These are phyloP conservation scores for Petasospora rhodanensis DNA, from an alignment of 1,139 yeast genomes.

Conservation along the genomic window DNA sequence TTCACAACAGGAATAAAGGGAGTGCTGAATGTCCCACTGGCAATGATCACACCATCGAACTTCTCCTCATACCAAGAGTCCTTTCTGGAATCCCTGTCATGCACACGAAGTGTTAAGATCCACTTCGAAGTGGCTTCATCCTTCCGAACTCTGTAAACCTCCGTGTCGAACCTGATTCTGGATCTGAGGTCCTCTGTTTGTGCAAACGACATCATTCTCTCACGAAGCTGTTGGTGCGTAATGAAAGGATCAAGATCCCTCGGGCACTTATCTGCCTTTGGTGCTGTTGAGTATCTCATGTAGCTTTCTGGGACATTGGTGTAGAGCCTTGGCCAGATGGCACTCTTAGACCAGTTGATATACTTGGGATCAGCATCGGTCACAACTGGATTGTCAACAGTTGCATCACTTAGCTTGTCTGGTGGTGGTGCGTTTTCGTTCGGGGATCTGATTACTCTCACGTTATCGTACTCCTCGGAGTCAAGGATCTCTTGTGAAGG, in stretches of 20 bases:
- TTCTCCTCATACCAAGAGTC: constrained; percentile 31
- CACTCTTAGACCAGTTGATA: constrained; percentile 37
- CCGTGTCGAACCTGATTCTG: constrained; percentile 34
- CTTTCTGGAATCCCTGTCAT: constrained; percentile 18
- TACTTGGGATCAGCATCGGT: constrained; percentile 20
- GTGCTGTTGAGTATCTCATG: constrained; percentile 37
- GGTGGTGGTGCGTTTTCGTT: constrained; percentile 24
- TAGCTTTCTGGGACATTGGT: constrained; percentile 45
- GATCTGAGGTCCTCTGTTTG: constrained; percentile 30
- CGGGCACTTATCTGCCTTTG: constrained; percentile 22
- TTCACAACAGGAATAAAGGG: constrained; percentile 42
- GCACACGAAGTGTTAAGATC: constrained; percentile 33
- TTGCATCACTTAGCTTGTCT: constrained; percentile 16
- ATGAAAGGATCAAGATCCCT: constrained; percentile 37
- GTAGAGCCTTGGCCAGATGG: constrained; percentile 40
- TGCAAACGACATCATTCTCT: constrained; percentile 32
- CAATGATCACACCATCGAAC: constrained; percentile 45
- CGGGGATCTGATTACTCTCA: constrained; percentile 22
- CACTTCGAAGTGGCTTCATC: constrained; percentile 30
- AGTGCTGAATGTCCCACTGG: constrained; percentile 43
- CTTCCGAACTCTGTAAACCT: constrained; percentile 38
- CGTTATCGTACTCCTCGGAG: constrained; percentile 22
- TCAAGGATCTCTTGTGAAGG: constrained; percentile 27
- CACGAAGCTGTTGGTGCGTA: constrained; percentile 36
- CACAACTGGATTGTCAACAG: constrained; percentile 19